Conservation (phyloP, 202 grass and related monocot species). For the Bolboschoenoplectus hybrid region DNA sequence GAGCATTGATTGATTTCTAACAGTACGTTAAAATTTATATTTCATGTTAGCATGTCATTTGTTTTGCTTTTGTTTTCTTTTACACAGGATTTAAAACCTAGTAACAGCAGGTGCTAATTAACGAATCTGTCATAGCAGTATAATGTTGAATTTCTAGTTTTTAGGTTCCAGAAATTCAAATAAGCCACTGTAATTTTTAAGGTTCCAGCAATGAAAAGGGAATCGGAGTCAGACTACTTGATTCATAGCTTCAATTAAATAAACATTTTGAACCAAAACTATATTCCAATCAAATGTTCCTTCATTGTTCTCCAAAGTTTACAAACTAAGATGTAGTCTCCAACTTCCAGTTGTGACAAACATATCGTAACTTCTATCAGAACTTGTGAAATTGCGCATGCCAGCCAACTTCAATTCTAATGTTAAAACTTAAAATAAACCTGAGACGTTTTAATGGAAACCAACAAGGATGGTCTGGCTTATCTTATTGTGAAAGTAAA, state of each 20-base stretch:
- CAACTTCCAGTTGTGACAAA: neutral
- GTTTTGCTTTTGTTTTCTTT: neutral
- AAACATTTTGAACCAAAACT: conserved; percentile 20
- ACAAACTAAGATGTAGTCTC: neutral
- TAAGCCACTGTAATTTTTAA: neutral
- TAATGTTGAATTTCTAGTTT: neutral
- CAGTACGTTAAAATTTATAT: neutral
- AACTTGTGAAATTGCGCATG: neutral
- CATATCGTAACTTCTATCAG: neutral
- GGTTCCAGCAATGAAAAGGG: conserved; percentile 5
- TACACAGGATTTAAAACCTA: neutral
- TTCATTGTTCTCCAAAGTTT: neutral
- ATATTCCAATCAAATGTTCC: conserved; percentile 12
- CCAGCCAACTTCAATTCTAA: neutral
- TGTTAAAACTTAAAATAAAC: neutral
- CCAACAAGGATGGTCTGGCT: neutral
- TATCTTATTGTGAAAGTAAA: neutral
- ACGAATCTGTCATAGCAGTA: conserved; percentile 2
- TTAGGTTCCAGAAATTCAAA: neutral
- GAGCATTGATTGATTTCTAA: conserved; percentile 4
- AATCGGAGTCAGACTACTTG: neutral
- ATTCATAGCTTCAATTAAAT: conserved; percentile 20
- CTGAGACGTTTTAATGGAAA: neutral
- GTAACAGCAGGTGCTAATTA: neutral
- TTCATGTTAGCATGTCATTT: conserved; percentile 2